These are phyloP conservation scores for Melastoma malabathricum DNA, from an alignment of 345 rosid genomes.

Conservation along the genomic window DNA sequence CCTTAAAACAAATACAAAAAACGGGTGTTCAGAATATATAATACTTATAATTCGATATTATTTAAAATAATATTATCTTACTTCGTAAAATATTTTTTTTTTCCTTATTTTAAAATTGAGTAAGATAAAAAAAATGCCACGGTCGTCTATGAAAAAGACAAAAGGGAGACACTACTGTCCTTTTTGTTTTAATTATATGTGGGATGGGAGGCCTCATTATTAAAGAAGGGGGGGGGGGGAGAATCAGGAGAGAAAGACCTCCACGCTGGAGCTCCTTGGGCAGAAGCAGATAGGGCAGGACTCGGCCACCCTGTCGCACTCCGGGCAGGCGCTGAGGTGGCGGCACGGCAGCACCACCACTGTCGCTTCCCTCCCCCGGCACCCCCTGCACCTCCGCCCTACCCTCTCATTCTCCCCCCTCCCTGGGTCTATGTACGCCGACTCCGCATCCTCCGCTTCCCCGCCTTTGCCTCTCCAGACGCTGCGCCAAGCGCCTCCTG, in stretches of 20 bases:
- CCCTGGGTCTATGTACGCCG: conserved; percentile 63
- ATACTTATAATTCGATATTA: no score
- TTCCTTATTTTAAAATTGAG: no score
- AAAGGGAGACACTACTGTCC: no score
- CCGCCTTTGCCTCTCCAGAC: conserved; percentile 7
- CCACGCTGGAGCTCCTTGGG: conserved; percentile 55
- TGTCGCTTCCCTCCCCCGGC: conserved; percentile 46
- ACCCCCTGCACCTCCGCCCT: conserved; percentile 47
- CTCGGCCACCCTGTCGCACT: conserved; percentile 44
- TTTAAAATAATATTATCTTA: no score
- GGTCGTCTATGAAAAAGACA: no score
- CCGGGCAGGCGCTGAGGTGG: conserved; percentile 63
- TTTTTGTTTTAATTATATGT: no score
- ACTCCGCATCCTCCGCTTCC: conserved; percentile 52
- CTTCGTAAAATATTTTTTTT: no score
- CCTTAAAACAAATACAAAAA: no score
- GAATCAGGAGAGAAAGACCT: conserved; percentile 43
- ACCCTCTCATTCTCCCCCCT: conserved; percentile 34
- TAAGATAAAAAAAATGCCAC: no score
- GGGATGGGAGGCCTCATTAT: no score
- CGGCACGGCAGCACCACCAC: conserved; percentile 88
- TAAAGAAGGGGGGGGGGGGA: background rate
- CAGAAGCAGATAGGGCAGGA: conserved; percentile 72
- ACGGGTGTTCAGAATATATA: no score
- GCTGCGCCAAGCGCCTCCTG: conserved; percentile 41